Evolutionary conservation across 2,329 filamentous ascomycete species (phyloP), one percentile per base, ranked within the genome.

Genomic region (Colletotrichum sp.): DNA sequence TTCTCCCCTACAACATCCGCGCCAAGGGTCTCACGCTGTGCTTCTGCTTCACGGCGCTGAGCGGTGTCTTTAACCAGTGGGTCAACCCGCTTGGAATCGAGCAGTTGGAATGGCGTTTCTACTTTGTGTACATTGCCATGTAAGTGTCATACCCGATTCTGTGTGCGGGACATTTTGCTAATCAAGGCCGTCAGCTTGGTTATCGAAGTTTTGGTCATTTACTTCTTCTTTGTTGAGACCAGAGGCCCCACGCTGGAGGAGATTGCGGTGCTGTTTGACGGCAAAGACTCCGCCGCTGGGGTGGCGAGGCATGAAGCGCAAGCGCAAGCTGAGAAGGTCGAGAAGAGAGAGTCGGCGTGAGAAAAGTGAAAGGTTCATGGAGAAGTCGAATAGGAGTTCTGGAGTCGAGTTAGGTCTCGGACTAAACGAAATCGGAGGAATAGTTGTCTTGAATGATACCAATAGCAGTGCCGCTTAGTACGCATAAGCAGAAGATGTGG

Each of bases 171-270:
- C 5, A 1, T 0, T 26, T 15, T 9, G 12, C 68, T 71, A 52
- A 71, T 16, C 6, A 8, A 24, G 13, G 7, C 4, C 9, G 0
- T 2, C 9, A 77, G 71, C 82, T 57, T 82, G 82, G 77, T 88
- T 1, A 67, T 80, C 5, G 78, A 80, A 39, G 67, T 69, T 6
- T 83, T 83, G 78, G 85, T 86, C 80, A 84, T 88, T 71, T 88
- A 86, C 78, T 86, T 80, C 70, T 76, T 80, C 63, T 80, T 78
- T 63, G 75, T 90, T 59, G 89, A 92, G 81, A 91, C 89, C 8
- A 86, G 85, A 66, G 89, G 89, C 8, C 87, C 88, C 4, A 90
- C 89, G 16, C 87, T 91, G 18, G 90, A 91, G 79, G 89, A 91
- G 79, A 79, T 81, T 63, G 44, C 72, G 3, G 65, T 77, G 64